A percentile compares a stretch with the other conserved stretches of the same genome.
These are phyloP conservation scores for Cordyceps farinosa DNA, from an alignment of 2,329 filamentous ascomycete species.

Conservation along the genomic window DNA sequence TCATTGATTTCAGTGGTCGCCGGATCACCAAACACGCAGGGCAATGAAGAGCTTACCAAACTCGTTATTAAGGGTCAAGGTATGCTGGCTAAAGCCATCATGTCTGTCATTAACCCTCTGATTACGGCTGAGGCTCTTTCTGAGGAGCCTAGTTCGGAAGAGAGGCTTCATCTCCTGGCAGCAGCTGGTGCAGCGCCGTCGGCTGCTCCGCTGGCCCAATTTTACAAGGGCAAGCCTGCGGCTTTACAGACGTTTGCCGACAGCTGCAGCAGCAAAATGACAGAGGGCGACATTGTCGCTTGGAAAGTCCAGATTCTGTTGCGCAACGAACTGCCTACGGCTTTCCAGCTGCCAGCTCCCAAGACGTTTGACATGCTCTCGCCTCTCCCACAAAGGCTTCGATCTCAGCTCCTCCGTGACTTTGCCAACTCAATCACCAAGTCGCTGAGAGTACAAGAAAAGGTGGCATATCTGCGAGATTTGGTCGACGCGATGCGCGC, in stretches of 20 bases:
- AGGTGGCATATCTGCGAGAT: slow-evolving; percentile 38
- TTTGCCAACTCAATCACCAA: slow-evolving; percentile 32
- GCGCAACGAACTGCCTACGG: slow-evolving; percentile 33
- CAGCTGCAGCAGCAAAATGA: slow-evolving; percentile 32
- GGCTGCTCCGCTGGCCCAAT: slow-evolving; percentile 23
- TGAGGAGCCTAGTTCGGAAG: slow-evolving; percentile 22
- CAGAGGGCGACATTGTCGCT: slow-evolving; percentile 35
- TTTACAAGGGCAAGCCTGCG: slow-evolving; percentile 28
- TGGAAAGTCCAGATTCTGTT: slow-evolving; percentile 48
- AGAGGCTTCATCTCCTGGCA: slow-evolving; percentile 31
- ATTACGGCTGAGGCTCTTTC: slow-evolving; percentile 31
- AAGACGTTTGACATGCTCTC: slow-evolving; percentile 32
- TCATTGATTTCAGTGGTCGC: slow-evolving; percentile 15
- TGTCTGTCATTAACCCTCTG: slow-evolving; percentile 27
- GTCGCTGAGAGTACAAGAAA: slow-evolving; percentile 30
- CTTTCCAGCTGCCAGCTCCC: slow-evolving; percentile 32
- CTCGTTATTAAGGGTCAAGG: slow-evolving; percentile 27
- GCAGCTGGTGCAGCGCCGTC: slow-evolving; percentile 32
- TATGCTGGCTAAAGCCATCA: slow-evolving; percentile 28
- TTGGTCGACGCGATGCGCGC: slow-evolving; percentile 33
- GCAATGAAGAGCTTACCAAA: slow-evolving; percentile 22
- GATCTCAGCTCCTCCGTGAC: slow-evolving; percentile 32
- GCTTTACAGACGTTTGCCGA: slow-evolving; percentile 35
- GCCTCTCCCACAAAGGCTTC: slow-evolving; percentile 28
- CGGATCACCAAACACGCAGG: slow-evolving; percentile 7